Evolutionary conservation across 2,329 filamentous ascomycete species (phyloP).

Genomic region (Colletotrichum filicis): DNA sequence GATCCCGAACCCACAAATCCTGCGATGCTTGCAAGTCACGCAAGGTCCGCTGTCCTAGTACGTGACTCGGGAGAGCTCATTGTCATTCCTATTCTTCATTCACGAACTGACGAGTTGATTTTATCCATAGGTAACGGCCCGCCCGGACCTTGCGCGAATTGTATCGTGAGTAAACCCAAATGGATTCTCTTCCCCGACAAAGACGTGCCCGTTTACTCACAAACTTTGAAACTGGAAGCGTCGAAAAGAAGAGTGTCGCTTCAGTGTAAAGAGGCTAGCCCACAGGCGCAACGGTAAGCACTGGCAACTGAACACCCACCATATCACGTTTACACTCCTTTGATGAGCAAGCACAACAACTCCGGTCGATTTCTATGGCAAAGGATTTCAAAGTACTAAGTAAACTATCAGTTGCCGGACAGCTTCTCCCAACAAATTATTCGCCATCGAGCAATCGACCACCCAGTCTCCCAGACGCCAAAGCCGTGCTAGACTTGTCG

Average conservation of each 20-base stretch:
- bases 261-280: slow-evolving; percentile 39
- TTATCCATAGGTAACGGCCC: slow-evolving; percentile 24
- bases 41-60: slow-evolving; percentile 53
- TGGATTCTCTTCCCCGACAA: background rate
- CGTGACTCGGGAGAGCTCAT: slow-evolving; percentile 19
- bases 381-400: background rate
- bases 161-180: slow-evolving; percentile 37
- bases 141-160: slow-evolving; percentile 43
- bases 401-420: slow-evolving; percentile 15
- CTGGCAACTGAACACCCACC: background rate
- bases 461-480: slow-evolving; percentile 4
- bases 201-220: slow-evolving; percentile 1
- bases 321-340: background rate
- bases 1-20: slow-evolving; percentile 40
- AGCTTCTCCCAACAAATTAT: slow-evolving; percentile 32
- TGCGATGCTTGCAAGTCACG: slow-evolving; percentile 53
- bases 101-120: slow-evolving; percentile 1
- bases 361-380: background rate
- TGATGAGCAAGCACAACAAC: background rate
- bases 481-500: slow-evolving; percentile 18
- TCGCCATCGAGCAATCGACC: background rate
- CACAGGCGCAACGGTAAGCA: slow-evolving; percentile 39
- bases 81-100: background rate
- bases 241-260: slow-evolving; percentile 36
- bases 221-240: slow-evolving; percentile 23